Evolutionary conservation across 2,329 filamentous ascomycete genomes (phyloP).

Genomic region (Sclerotinia minor): DNA sequence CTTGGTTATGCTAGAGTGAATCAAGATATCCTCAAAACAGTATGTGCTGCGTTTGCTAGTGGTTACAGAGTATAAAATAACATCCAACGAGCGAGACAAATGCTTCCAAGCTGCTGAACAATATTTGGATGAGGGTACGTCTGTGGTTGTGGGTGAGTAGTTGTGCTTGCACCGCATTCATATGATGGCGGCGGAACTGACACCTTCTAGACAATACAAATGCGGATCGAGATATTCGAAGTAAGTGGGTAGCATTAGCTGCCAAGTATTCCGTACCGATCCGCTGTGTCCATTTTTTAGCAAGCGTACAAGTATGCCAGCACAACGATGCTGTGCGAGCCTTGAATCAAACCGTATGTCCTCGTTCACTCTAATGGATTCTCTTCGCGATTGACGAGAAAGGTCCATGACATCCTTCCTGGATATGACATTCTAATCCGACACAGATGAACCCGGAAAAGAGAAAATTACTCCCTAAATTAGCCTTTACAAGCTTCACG

Average conservation of each 20-base stretch:
- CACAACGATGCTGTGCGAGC: constrained; percentile 88
- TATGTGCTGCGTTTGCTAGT: constrained; percentile 42
- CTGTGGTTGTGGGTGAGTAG: constrained; percentile 74
- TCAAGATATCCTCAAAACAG: constrained; percentile 81
- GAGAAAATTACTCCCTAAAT: constrained; percentile 68
- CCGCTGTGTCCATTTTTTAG: constrained; percentile 83
- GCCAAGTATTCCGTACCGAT: constrained; percentile 70
- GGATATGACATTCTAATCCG: constrained; percentile 13
- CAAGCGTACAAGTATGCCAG: constrained; percentile 61
- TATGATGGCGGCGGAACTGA: constrained; percentile 21
- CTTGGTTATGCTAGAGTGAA: constrained; percentile 84
- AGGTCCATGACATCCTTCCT: constrained; percentile 1
- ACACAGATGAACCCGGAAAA: constrained; percentile 77
- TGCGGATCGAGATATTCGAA: constrained; percentile 72
- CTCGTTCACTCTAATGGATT: constrained; percentile 20
- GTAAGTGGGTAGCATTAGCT: constrained; percentile 77
- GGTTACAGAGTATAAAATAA: constrained; percentile 32
- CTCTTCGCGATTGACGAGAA: not conserved
- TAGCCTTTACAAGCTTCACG: constrained; percentile 77
- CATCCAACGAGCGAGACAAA: constrained; percentile 50
- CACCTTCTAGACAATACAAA: constrained; percentile 83
- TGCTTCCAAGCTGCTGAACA: constrained; percentile 72
- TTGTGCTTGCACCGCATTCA: constrained; percentile 23
- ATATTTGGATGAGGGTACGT: constrained; percentile 61
- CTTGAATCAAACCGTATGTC: constrained; percentile 50